phyloP scores from a whole-genome alignment of 1,139 yeast genomes.

The Blastobotrys arbuscula region DNA sequence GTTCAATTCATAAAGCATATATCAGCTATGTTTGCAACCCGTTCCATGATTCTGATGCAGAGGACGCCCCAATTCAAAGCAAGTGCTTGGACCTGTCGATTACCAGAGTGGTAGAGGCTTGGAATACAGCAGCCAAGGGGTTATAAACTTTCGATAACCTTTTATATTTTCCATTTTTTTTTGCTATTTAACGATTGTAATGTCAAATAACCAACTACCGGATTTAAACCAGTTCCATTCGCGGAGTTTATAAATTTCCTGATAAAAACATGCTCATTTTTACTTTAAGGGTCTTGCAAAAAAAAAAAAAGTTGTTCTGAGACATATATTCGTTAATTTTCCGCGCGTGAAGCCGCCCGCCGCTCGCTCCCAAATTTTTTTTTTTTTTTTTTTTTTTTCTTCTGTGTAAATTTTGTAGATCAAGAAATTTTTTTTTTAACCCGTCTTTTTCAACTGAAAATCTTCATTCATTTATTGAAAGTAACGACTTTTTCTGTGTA shows the following conservation, averaged over 20 bases:
- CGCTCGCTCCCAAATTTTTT: conserved; percentile 1
- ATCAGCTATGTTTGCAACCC: conserved; percentile 37
- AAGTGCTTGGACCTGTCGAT: conserved; percentile 27
- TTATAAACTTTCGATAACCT: not conserved
- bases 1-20: conserved; percentile 34
- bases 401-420: too few relatives aligned
- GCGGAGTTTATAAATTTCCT: too few relatives aligned
- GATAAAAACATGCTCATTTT: too few relatives aligned
- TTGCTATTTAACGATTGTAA: not conserved
- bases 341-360: conserved; percentile 1
- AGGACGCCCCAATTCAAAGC: conserved; percentile 26
- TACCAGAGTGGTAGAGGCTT: conserved; percentile 22
- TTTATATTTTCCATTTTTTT: not conserved
- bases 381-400: not conserved
- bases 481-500: too few relatives aligned
- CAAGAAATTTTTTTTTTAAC: not conserved
- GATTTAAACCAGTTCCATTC: too few relatives aligned
- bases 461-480: too few relatives aligned
- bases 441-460: too few relatives aligned
- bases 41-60: conserved; percentile 28
- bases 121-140: conserved; percentile 22
- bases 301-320: too few relatives aligned
- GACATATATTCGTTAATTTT: not conserved
- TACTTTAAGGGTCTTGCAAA: too few relatives aligned
- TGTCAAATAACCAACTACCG: too few relatives aligned